These are phyloP conservation scores for Friedmanniomyces simplex DNA, from an alignment of 495 filamentous ascomycete species.

Conservation along the genomic window DNA sequence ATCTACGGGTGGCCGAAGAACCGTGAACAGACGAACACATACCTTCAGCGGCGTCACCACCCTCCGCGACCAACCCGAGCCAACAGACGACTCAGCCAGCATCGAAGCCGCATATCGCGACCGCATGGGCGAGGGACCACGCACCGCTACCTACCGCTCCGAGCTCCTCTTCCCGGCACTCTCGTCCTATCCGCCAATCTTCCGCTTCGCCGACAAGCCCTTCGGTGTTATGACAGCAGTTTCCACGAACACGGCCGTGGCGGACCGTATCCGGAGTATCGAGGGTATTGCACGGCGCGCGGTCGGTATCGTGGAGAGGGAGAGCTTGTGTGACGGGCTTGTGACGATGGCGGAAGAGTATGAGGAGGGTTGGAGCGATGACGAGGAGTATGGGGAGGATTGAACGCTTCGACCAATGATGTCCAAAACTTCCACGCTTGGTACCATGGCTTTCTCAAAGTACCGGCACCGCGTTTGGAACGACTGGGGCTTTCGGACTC, in stretches of 20 bases:
- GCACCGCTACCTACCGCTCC: conserved; percentile 42
- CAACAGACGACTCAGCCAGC: conserved; percentile 3
- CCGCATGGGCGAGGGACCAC: conserved; percentile 19
- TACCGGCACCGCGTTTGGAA: too few relatives aligned
- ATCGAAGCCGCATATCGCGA: conserved; percentile 8
- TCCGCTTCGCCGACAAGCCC: conserved; percentile 28
- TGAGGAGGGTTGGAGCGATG: conserved; percentile 71
- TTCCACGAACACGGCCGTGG: conserved; percentile 63
- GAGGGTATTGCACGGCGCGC: conserved; percentile 47
- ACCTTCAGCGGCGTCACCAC: conserved; percentile 25
- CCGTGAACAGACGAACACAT: conserved; percentile 2
- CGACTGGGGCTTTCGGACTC: too few relatives aligned
- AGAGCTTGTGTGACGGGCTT: conserved; percentile 71
- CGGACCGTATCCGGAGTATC: conserved; percentile 54
- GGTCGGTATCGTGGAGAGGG: conserved; percentile 66
- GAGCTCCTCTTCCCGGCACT: conserved; percentile 62
- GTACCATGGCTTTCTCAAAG: too few relatives aligned
- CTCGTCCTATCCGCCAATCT: conserved; percentile 70
- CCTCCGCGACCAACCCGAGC: conserved; percentile 14
- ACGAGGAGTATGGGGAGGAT: conserved; percentile 56
- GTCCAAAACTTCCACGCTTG: not conserved
- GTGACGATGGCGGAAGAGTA: conserved; percentile 79
- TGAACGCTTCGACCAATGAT: not conserved
- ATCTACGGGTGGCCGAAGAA: not conserved
- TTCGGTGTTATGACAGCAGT: conserved; percentile 54